Conservation (phyloP, 1,284 basidiomycete genomes). For the Moniliella sp. region DNA sequence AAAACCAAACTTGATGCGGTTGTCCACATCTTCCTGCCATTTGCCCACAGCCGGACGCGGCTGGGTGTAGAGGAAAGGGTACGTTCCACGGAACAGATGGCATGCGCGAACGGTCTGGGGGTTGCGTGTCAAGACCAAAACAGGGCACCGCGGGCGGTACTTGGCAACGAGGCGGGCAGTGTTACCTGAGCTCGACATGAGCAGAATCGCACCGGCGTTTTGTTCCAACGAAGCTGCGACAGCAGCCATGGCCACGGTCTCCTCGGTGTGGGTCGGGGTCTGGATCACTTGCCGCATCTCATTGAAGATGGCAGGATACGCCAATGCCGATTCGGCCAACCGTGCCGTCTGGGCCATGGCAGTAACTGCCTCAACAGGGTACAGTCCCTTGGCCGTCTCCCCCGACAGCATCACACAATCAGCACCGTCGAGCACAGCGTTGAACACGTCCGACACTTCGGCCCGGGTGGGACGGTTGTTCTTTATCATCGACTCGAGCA, state of each 20-base stretch:
- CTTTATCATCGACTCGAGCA: constrained; percentile 60
- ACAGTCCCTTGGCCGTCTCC: constrained; percentile 32
- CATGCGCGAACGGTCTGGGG: constrained; percentile 85
- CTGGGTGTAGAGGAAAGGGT: constrained; percentile 89
- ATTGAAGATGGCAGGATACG: constrained; percentile 31
- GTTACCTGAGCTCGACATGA: constrained; percentile 76
- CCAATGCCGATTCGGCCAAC: constrained; percentile 28
- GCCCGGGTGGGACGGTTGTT: constrained; percentile 34
- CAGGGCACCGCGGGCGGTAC: constrained; percentile 79
- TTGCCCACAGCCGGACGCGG: constrained; percentile 59
- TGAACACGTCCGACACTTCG: constrained; percentile 33
- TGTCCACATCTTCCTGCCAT: constrained; percentile 83
- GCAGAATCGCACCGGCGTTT: constrained; percentile 47
- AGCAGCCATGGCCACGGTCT: constrained; percentile 32
- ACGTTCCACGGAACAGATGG: constrained; percentile 86
- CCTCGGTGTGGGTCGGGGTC: constrained; percentile 27
- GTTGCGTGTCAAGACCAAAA: constrained; percentile 70
- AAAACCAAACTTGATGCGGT: constrained; percentile 50
- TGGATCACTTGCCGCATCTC: constrained; percentile 38
- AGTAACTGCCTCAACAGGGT: constrained; percentile 36
- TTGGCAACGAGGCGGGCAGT: constrained; percentile 90
- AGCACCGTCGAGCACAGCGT: constrained; percentile 32
- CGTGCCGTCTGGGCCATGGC: constrained; percentile 34
- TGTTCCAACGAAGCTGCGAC: constrained; percentile 30
- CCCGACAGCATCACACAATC: constrained; percentile 34